Evolutionary conservation across 768 basidiomycete species (phyloP), one percentile per base, ranked within the genome.

Genomic region (Mycena rebaudengoi): DNA sequence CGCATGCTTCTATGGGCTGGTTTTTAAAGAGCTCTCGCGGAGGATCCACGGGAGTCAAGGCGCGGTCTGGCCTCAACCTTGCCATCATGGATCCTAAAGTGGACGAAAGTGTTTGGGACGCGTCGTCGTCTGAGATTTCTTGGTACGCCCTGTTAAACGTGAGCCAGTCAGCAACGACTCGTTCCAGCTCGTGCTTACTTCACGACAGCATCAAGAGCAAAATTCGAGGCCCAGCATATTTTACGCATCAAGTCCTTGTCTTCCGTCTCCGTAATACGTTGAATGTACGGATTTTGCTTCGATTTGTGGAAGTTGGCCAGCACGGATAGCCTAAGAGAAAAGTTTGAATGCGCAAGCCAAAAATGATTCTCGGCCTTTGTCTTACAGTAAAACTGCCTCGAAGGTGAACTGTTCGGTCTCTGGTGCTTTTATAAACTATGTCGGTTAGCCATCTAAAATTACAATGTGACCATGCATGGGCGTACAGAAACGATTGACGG

Each of bases 261-360:
- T 4, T 74, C 66, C 0, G 80, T 82, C 29, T 82, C 80, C 33
- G 76, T 76, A 28, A 91, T 85, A 25, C 79, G 77, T 25, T 82
- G 82, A 10, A 91, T 78, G 69, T 89, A 91, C 1, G 86, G 85
- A 72, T 92, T 92, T 37, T 90, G 80, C 65, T 84, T 88, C 11
- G 88, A 89, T 69, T 87, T 89, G 71, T 91, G 91, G 71, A 87
- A 92, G 68, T 90, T 90, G 54, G 86, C 86, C 2, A 92, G 81
- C 32, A 90, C 74, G 12, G 86, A 80, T n/a, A 91, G 80, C 20
- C 66, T 67, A 29, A 1, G 5, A n/a, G 37, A 43, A 32, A 30
- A 26, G n/a, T 50, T 18, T 41, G 53, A 25, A 7, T n/a, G 28
- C 23, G 23, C 13, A 25, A 26, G 16, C 23, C 28, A 11, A n/a